Base-by-base conservation (phyloP, 345 rosid genomes). In the Populus simonii region DNA sequence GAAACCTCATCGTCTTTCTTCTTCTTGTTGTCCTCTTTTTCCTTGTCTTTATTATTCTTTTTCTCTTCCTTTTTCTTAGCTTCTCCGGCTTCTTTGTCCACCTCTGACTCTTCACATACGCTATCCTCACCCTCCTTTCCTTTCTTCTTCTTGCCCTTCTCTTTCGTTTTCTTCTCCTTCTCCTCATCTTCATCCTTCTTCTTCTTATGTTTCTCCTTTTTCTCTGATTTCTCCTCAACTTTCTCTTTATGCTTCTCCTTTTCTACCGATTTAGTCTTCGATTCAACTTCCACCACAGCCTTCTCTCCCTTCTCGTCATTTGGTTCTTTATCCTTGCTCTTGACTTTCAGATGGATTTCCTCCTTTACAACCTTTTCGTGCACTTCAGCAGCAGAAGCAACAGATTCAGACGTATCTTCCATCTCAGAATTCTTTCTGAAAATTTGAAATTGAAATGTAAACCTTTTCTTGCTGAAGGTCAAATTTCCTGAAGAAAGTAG, bases 191-290 rank as follows among this genome's bases (percentile, higher is more conserved):
- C 57, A 25, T 65, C 71, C n/a, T 73, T 36, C 23, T 70, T 23
- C 45, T 77, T 23, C 45, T 66, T 75, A n/a, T 68, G 29, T 39
- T 80, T 39, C 61, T 66, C 25, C 9, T 80, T 71, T 17, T 76
- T 66, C 66, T 39, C 62, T 10, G 67, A 20, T 71, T 76, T 68
- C 29, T 72, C 73, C 31, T 69, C 43, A 12, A 25, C 68, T 67
- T 38, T 70, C 39, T 63, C 51, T 9, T 76, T 38, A 22, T 75
- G 66, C 81, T 90, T 88, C 59, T 85, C 89, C 82, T 90, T 89
- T 85, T 91, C 91, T 0, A 69, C 74, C 1, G 90, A 80, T 82
- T 91, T 89, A 29, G 89, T 82, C 84, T 93, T 87, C 83, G 89
- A 81, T 70, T 88, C 89, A 79, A 87, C 73, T 73, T 89, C 92